phyloP scores from a whole-genome alignment of 2,329 filamentous ascomycete genomes.

The Cercospora sp. region DNA sequence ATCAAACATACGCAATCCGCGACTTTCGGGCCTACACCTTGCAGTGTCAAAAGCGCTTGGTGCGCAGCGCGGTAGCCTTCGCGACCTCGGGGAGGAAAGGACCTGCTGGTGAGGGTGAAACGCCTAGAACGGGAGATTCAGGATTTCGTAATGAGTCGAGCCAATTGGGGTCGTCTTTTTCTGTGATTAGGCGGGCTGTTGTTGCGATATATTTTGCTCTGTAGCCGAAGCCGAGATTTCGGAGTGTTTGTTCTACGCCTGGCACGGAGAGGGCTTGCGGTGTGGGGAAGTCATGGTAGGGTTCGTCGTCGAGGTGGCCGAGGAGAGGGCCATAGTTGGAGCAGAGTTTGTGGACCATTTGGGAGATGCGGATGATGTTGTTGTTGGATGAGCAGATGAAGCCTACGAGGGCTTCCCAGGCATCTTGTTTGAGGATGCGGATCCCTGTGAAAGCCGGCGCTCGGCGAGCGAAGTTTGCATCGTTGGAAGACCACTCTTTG shows the following conservation, averaged over 20 bases:
- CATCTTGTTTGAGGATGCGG: conserved; percentile 88
- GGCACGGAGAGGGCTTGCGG: conserved; percentile 71
- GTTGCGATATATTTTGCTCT: conserved; percentile 87
- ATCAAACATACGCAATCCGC: conserved; percentile 96
- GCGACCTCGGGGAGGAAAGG: conserved; percentile 54
- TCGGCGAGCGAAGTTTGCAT: conserved; percentile 84
- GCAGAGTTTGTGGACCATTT: conserved; percentile 96
- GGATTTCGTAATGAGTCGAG: conserved; percentile 76
- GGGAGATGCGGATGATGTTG: conserved; percentile 90
- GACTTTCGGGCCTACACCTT: conserved; percentile 94
- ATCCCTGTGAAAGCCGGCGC: conserved; percentile 87
- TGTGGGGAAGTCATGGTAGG: conserved; percentile 82
- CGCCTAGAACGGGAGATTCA: conserved; percentile 63
- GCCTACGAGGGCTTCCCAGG: conserved; percentile 89
- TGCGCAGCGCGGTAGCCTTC: conserved; percentile 78
- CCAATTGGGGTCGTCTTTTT: conserved; percentile 66
- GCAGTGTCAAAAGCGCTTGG: conserved; percentile 71
- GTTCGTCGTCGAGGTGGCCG: conserved; percentile 60
- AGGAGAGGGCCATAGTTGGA: conserved; percentile 78
- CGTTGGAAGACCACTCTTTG: conserved; percentile 78
- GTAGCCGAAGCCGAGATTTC: conserved; percentile 89
- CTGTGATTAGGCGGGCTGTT: conserved; percentile 75
- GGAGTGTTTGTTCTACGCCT: conserved; percentile 76
- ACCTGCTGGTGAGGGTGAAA: conserved; percentile 46
- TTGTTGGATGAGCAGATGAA: conserved; percentile 99